phyloP scores from a whole-genome alignment of 2,329 filamentous ascomycete species.

The Colletotrichum australisinense region DNA sequence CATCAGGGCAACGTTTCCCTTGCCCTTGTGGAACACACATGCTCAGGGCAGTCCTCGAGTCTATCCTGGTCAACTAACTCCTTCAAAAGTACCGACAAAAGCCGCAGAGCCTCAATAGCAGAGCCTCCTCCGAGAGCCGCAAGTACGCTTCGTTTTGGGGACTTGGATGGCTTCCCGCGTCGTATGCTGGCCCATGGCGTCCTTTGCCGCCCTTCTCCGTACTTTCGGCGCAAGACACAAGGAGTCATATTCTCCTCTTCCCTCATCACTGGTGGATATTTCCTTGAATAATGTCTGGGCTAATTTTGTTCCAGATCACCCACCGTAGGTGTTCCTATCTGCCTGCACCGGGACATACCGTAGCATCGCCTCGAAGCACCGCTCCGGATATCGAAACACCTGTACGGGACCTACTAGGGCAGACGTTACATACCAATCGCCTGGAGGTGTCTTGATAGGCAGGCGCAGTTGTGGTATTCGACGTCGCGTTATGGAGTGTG shows the following conservation, averaged over 20 bases:
- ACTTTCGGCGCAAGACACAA: conserved; percentile 6
- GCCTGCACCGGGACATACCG: conserved; percentile 1
- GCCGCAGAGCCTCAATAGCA: conserved; percentile 14
- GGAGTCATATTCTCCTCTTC: neutral
- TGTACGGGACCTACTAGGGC: neutral
- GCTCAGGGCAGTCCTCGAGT: neutral
- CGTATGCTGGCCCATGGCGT: neutral
- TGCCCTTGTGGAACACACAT: neutral
- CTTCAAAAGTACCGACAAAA: neutral
- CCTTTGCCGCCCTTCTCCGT: conserved; percentile 13
- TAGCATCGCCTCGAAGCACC: conserved; percentile 1
- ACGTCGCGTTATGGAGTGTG: conserved; percentile 11
- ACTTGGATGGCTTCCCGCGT: neutral
- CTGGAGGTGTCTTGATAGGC: neutral
- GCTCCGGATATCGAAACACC: conserved; percentile 7
- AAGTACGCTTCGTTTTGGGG: neutral
- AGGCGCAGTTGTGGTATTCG: neutral
- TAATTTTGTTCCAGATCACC: neutral
- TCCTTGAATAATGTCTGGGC: neutral
- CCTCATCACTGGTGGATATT: neutral
- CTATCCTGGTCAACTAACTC: neutral
- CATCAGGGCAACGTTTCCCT: neutral
- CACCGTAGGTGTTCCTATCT: neutral
- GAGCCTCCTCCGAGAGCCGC: conserved; percentile 11
- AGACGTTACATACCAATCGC: neutral